Evolutionary conservation across 2,329 filamentous ascomycete species (phyloP).

Genomic region (Cercospora canescens): DNA sequence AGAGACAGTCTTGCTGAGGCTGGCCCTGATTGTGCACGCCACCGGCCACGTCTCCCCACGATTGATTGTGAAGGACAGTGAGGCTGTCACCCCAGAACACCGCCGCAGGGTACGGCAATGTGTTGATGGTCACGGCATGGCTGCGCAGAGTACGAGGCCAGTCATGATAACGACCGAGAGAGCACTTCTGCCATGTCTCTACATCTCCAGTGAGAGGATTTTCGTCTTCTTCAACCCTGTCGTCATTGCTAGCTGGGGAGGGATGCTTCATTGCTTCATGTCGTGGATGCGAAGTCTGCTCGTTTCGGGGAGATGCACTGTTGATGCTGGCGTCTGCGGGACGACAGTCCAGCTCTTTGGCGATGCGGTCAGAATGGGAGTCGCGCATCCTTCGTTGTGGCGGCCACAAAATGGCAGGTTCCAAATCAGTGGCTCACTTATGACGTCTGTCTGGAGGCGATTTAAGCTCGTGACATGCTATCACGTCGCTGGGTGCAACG

Average conservation of each 20-base stretch:
- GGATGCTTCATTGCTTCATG: conserved; percentile 16
- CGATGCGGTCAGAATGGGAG: neutral
- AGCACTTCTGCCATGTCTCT: conserved; percentile 22
- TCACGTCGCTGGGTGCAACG: neutral
- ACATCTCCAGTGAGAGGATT: conserved; percentile 19
- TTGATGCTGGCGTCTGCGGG: neutral
- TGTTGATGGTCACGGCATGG: conserved; percentile 36
- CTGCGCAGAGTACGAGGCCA: conserved; percentile 38
- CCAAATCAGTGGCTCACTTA: neutral
- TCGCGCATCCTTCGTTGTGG: neutral
- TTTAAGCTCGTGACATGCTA: neutral
- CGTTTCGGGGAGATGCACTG: neutral
- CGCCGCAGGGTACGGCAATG: conserved; percentile 44
- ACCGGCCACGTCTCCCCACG: conserved; percentile 42
- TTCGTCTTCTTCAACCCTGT: neutral
- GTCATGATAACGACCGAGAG: conserved; percentile 35
- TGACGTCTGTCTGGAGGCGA: neutral
- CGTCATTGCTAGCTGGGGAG: conserved; percentile 2
- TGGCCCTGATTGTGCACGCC: conserved; percentile 35
- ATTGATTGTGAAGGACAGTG: conserved; percentile 42
- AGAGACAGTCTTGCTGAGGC: conserved; percentile 35
- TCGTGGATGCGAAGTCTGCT: neutral
- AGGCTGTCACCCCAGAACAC: conserved; percentile 46
- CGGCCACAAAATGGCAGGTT: neutral
- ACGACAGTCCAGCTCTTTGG: neutral